Conservation (phyloP, 768 basidiomycete genomes). For the Leccinum aurantiacum region DNA sequence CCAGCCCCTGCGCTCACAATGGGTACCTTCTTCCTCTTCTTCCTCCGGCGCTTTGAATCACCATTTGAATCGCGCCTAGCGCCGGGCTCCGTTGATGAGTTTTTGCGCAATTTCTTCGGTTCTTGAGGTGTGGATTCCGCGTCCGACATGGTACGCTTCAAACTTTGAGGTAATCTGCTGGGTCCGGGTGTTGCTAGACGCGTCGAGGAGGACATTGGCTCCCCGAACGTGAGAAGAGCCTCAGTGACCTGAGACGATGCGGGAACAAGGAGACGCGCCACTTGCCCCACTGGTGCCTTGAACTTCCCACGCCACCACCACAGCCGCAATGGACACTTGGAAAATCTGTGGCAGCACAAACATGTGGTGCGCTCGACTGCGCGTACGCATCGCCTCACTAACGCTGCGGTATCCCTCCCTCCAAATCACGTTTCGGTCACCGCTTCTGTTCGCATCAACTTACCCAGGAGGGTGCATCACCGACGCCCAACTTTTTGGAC, state of each 20-base stretch:
- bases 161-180: background rate
- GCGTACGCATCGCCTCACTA: too few species aligned
- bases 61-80: conserved; percentile 21
- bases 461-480: too few species aligned
- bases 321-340: too few species aligned
- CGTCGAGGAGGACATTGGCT: conserved; percentile 29
- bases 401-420: too few species aligned
- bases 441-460: too few species aligned
- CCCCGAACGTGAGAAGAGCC: background rate
- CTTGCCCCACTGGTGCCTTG: background rate
- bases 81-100: conserved; percentile 17
- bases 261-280: conserved; percentile 4
- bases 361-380: too few species aligned
- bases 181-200: conserved; percentile 18
- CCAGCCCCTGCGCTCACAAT: conserved; percentile 14
- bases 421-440: too few species aligned
- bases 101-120: conserved; percentile 27
- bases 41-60: conserved; percentile 30
- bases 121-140: conserved; percentile 18
- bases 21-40: conserved; percentile 30
- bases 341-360: too few species aligned
- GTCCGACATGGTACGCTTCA: conserved; percentile 29
- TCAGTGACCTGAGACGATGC: background rate
- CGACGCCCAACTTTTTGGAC: too few species aligned
- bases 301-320: conserved; percentile 29